Base-by-base conservation (phyloP, 495 filamentous ascomycete species). In the Penicillium nucicola region DNA sequence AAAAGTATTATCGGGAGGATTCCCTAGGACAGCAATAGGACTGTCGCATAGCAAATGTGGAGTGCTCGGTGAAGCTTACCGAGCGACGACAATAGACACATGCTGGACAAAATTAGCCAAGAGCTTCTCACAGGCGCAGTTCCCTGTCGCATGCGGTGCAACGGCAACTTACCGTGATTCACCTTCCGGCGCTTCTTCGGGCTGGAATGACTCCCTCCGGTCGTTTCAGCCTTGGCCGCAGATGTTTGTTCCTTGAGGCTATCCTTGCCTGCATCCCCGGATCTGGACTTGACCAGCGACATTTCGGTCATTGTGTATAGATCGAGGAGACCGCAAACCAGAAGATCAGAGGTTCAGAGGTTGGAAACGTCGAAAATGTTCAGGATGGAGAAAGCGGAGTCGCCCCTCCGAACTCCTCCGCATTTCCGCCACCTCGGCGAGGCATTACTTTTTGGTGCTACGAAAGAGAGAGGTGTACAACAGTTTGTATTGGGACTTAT, bases 61-160 rank as follows among this genome's bases (percentile, higher is more conserved):
- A 31, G 22, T 25, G 14, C 18, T 33, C 36, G 12, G 25, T 32
- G 53, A 50, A 63, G 68, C 89, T 92, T 84, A 95, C 90, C 86
- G 93, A 97, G 81, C 93, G 89, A 69, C 95, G 89, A 79, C 93
- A 99, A 76, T 97, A 99, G 65, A 97, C 88, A 78, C 93, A 99
- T 60, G 93, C 92, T 97, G 80, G 73, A 66, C 56, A 47, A 37
- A 51, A 41, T 71, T 62, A 71, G 65, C 56, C 47, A 61, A 53
- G 45, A 53, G 61, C n/a, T 65, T 64, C 58, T 53, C 42, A 60
- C 56, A 54, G 61, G 55, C 60, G 46, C 45, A 53, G 52, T 67
- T 60, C 60, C 62, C 62, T 64, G 57, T 64, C 57, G 48, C 47
- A 60, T 55, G 58, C 58, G 64, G 63, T 41, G 51, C 45, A 53